A percentile compares a stretch with the other conserved stretches of the same genome.
Evolutionary conservation across 2,329 filamentous ascomycete genomes (phyloP).

Genomic region (Pochonia chlamydosporia): DNA sequence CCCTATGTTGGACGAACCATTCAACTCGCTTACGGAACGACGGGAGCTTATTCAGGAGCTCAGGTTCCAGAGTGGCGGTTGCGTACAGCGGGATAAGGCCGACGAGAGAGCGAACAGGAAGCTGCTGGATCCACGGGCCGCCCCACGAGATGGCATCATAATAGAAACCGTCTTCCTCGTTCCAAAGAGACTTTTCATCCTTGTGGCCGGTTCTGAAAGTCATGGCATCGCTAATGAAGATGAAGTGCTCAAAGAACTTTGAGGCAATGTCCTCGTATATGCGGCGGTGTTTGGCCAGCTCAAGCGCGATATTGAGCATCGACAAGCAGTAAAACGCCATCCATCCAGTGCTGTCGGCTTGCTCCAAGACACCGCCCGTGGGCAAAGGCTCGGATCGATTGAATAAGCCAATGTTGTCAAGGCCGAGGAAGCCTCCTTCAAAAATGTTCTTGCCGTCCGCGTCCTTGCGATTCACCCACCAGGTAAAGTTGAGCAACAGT

Average conservation of each 20-base stretch:
- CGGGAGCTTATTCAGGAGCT: conserved; percentile 86
- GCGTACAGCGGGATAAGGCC: conserved; percentile 92
- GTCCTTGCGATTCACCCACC: conserved; percentile 99
- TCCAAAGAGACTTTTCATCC: conserved; percentile 85
- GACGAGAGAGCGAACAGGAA: conserved; percentile 86
- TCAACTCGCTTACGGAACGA: conserved; percentile 89
- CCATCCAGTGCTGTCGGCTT: conserved; percentile 97
- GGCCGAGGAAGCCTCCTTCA: conserved; percentile 88
- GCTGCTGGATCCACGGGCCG: conserved; percentile 85
- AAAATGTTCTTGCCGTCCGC: conserved; percentile 94
- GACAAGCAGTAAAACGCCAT: conserved; percentile 97
- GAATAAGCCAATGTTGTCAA: conserved; percentile 97
- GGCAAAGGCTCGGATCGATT: conserved; percentile 93
- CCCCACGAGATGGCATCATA: conserved; percentile 98
- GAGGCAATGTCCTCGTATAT: conserved; percentile 96
- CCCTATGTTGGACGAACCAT: conserved; percentile 88
- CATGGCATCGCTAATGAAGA: conserved; percentile 97
- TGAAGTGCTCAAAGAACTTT: conserved; percentile 98
- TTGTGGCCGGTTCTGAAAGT: conserved; percentile 66
- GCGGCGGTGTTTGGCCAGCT: conserved; percentile 89
- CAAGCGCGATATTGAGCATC: conserved; percentile 95
- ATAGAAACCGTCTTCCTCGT: conserved; percentile 95
- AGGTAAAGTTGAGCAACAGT: conserved; percentile 91
- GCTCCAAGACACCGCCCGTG: conserved; percentile 87
- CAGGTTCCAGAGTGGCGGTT: conserved; percentile 85